These are phyloP conservation scores for Taphrina flavorubra DNA, from an alignment of 1,139 yeast genomes.

Conservation along the genomic window DNA sequence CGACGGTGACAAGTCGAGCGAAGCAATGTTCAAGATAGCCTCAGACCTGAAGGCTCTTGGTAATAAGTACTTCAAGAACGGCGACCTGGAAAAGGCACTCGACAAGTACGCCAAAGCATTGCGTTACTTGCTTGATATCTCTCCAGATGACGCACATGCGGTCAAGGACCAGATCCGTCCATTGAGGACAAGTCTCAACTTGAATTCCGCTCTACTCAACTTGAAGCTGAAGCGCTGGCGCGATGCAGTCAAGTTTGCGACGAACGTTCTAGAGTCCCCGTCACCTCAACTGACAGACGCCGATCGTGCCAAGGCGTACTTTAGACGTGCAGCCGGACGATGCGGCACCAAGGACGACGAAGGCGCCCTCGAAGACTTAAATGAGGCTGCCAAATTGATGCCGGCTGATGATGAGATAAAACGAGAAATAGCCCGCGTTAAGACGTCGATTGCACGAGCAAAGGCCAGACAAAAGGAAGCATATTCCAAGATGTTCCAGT, in stretches of 20 bases:
- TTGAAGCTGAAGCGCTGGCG: slow-evolving; percentile 66
- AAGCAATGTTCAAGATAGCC: slow-evolving; percentile 72
- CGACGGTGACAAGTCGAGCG: slow-evolving; percentile 58
- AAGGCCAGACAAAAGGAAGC: slow-evolving; percentile 80
- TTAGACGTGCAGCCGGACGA: slow-evolving; percentile 83
- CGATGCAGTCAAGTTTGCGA: slow-evolving; percentile 65
- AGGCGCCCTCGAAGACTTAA: slow-evolving; percentile 60
- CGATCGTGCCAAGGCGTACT: slow-evolving; percentile 80
- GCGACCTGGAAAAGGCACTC: slow-evolving; percentile 63
- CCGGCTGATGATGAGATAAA: slow-evolving; percentile 79
- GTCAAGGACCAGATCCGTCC: slow-evolving; percentile 55
- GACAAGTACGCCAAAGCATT: slow-evolving; percentile 75
- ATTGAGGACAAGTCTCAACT: slow-evolving; percentile 65
- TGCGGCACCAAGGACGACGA: slow-evolving; percentile 70
- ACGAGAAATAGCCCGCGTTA: slow-evolving; percentile 69
- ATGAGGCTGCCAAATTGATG: slow-evolving; percentile 52
- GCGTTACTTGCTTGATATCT: slow-evolving; percentile 74
- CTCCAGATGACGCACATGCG: slow-evolving; percentile 59
- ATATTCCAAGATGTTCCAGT: slow-evolving; percentile 73
- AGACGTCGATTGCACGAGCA: slow-evolving; percentile 60
- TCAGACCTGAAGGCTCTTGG: slow-evolving; percentile 76
- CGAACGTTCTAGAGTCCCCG: slow-evolving; percentile 63
- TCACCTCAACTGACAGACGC: slow-evolving; percentile 67
- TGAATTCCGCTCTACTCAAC: slow-evolving; percentile 78
- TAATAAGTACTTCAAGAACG: slow-evolving; percentile 71